Evolutionary conservation across 371 early-diverging fungal species (phyloP).

Genomic region (Mortierella sp.): DNA sequence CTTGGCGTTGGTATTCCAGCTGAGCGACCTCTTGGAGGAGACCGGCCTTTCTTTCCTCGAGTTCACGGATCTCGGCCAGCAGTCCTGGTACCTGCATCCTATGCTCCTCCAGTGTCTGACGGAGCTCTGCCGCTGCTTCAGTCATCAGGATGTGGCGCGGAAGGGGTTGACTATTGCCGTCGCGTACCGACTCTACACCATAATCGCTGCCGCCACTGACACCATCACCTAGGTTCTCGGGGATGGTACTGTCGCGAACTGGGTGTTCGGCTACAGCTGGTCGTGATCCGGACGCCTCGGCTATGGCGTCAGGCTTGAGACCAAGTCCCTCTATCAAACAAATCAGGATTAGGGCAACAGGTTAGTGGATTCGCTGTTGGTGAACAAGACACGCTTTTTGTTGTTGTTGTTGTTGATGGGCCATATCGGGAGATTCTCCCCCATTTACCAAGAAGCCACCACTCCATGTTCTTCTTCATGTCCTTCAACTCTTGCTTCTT

Average conservation of each 20-base stretch:
- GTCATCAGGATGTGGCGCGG: slow-evolving; percentile 12
- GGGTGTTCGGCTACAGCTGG: not conserved
- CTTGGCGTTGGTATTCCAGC: not conserved
- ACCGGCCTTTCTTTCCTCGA: not conserved
- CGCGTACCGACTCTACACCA: not conserved
- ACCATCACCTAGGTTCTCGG: no score
- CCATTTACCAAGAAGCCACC: slow-evolving; percentile 26
- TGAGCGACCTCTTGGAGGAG: not conserved
- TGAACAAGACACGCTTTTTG: no score
- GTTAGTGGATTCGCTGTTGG: no score
- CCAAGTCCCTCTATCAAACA: slow-evolving; percentile 23
- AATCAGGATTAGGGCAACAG: no score
- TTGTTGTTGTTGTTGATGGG: no score
- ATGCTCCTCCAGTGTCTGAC: slow-evolving; percentile 27
- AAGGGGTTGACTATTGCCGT: not conserved
- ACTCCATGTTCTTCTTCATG: slow-evolving; percentile 1
- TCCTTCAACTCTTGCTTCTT: slow-evolving; percentile 9
- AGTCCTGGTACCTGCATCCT: slow-evolving; percentile 17
- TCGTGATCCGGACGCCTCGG: not conserved
- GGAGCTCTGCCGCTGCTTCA: slow-evolving; percentile 33
- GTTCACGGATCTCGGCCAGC: slow-evolving; percentile 15
- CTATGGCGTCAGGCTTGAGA: not conserved
- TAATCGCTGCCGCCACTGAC: not conserved
- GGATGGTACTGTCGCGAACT: slow-evolving; percentile 1
- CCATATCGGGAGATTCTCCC: no score